Evolutionary conservation across 78 protist genomes (phyloP), one percentile per base, ranked within the genome.

Genomic region (Dictyostelium intermedium): DNA sequence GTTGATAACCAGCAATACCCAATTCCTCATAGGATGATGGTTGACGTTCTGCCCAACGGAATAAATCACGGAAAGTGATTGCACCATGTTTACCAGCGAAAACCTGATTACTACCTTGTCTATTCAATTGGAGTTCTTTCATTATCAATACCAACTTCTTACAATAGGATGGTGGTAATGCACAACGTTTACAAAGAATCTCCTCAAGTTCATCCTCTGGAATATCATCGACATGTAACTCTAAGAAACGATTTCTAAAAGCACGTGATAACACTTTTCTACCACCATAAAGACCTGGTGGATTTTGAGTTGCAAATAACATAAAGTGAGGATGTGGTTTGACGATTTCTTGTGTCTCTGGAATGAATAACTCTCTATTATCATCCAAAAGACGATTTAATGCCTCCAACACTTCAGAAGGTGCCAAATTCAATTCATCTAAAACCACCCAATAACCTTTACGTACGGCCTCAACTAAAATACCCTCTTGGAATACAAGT

Each of bases 241-340:
- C 99, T n/a, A 98, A 83, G 81, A 99, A 99, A 4, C 99, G 98
- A 73, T 98, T 98, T 56, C 99, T 95, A 83, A 99, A 98, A 20
- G 99, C 99, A 14, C 99, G 92, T 34, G 99, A 98, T 23, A 99
- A 97, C 10, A 77, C 91, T 92, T 99, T 99, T 7, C 99, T 95
- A 16, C 99, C 99, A 23, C 99, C 99, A 96, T 99, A 99, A 27
- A 96, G 74, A 2, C 99, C 99, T 2, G 99, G 97, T 5, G 99
- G 99, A 95, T 99, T 99, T 92, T 99, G 99, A 6, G 99, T 99
- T 3, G 99, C 99, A 69, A 99, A 99, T 47, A 99, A 97, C 97
- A 89, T 66, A 92, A 99, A 99, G 91, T 93, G 69, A 23, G 99
- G 99, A 92, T 99, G 99, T n/a, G 99, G 99, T 34, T 56, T 39